These are phyloP conservation scores for Gynochthodes officinalis DNA, from an alignment of 257 asterid species.

Conservation along the genomic window DNA sequence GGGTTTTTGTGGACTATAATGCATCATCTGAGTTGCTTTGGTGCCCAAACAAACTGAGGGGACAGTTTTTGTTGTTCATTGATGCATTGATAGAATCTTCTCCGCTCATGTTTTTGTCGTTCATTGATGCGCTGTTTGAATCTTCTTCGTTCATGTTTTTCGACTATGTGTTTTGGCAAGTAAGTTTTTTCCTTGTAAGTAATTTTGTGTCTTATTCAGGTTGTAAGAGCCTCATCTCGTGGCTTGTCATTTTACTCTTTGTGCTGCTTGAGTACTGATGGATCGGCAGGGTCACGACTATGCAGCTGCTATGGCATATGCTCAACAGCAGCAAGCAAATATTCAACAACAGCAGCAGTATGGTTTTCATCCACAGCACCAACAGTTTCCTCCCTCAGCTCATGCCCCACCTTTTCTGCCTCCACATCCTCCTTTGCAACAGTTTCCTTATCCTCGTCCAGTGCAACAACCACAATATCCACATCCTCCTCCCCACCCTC, in stretches of 20 bases:
- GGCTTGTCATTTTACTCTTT: constrained; percentile 14
- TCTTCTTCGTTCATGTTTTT: background rate
- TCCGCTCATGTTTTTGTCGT: background rate
- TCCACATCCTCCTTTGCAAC: constrained; percentile 82
- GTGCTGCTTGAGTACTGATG: constrained; percentile 37
- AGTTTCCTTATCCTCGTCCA: constrained; percentile 75
- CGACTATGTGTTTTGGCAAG: background rate
- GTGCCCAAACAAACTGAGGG: background rate
- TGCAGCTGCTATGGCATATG: constrained; percentile 67
- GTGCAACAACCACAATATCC: constrained; percentile 76
- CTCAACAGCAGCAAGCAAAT: constrained; percentile 77
- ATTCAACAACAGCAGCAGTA: constrained; percentile 43
- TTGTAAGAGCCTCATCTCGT: constrained; percentile 11
- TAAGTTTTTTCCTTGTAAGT: background rate
- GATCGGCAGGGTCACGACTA: constrained; percentile 86
- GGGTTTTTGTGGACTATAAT: background rate
- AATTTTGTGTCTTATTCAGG: background rate
- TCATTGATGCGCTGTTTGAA: no score
- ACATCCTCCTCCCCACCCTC: constrained; percentile 74
- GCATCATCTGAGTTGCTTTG: background rate
- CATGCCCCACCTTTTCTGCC: constrained; percentile 81
- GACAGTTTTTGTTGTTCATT: background rate
- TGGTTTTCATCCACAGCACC: constrained; percentile 88
- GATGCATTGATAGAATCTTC: background rate
- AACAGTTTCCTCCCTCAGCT: constrained; percentile 74